Base-by-base conservation (phyloP, 306 rosid genomes). In the Dryas drummondii region DNA sequence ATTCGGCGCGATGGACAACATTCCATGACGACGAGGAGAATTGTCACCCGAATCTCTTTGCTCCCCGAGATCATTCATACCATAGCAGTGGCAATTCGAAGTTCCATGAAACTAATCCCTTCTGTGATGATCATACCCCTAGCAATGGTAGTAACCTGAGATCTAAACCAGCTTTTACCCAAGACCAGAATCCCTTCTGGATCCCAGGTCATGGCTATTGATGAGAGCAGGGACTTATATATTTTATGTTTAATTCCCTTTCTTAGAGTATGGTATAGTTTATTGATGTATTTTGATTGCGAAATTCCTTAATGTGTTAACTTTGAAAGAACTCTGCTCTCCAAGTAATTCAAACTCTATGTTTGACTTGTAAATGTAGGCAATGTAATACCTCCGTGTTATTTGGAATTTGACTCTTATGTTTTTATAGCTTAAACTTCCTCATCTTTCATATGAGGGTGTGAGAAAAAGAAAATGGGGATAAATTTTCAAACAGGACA, bases 21-120 rank as follows among this genome's bases (percentile, higher is more conserved):
- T 92, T 84, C 77, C 96, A 86, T 6, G 94, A 89, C 11, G 92
- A 92, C 7, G 86, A 87, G 1, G 93, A 96, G 77, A 96, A 96
- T 71, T 76, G 82, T 10, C 99, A 90, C 63, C 98, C 98, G 19
- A 92, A 96, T 82, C 90, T 89, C 27, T 94, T 84, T 64, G 81
- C 54, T 68, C 55, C 69, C 19, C 72, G 26, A 2, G 77, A 81
- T 26, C 68, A 74, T 26, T 4, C 17, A 3, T 19, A 62, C 27
- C 1, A 9, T 16, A 52, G 66, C 9, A 42, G 13, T 55, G 51
- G 16, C 65, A 40, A 46, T 27, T 27, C 59, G 9, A 73, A 32
- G 58, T 73, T 59, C 68, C 77, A 73, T 59, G 77, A 73, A 60
- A 73, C 77, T 58, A 73, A 73, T 73, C 77, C 77, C 0, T 73